Conservation (phyloP, 805 yeast genomes). For the Kodamaea laetipori region DNA sequence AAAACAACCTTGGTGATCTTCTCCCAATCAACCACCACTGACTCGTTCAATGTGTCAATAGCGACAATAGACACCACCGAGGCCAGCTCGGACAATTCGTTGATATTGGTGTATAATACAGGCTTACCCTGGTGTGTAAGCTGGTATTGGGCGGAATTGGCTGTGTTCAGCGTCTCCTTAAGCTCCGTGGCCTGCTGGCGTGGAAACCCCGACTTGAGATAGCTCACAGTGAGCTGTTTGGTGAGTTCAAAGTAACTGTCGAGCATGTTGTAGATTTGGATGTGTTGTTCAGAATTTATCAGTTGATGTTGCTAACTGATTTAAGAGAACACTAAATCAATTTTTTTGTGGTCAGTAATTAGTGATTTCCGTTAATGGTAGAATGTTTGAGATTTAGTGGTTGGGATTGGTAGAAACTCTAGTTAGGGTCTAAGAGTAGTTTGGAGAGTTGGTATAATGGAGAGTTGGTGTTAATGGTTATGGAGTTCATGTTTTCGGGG, state of each 20-base stretch:
- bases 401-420: too few species aligned
- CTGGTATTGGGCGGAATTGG: constrained; percentile 18
- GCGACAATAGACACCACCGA: constrained; percentile 17
- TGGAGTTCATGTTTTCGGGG: too few species aligned
- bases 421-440: too few species aligned
- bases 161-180: constrained; percentile 8
- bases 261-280: constrained; percentile 12
- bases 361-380: too few species aligned
- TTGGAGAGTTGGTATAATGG: too few species aligned
- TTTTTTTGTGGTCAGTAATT: not conserved
- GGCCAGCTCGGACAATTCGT: constrained; percentile 13
- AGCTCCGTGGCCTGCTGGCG: constrained; percentile 14
- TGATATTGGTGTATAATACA: constrained; percentile 13
- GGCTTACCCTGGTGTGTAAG: constrained; percentile 13
- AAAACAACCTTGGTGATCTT: constrained; percentile 20
- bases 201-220: constrained; percentile 18
- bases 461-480: too few species aligned
- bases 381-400: too few species aligned
- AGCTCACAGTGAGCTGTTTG: constrained; percentile 22
- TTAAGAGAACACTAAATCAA: not conserved
- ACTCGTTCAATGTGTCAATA: constrained; percentile 19
- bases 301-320: not conserved
- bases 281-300: not conserved
- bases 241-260: constrained; percentile 27
- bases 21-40: constrained; percentile 27